Base-by-base conservation (phyloP, 192 early-diverging fungal species). In the Backusella luteola region DNA sequence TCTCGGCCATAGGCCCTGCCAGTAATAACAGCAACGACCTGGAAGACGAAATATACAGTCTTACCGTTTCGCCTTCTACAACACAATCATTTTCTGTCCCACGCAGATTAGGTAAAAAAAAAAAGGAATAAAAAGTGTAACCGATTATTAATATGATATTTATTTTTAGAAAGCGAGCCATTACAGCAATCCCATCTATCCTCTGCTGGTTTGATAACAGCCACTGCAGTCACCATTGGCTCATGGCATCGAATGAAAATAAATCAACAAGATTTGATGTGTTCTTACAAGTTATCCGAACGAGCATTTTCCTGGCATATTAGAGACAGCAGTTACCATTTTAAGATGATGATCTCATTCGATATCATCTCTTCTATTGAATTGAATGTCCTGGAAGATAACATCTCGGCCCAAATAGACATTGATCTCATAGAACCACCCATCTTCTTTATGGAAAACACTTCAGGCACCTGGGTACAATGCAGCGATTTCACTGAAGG, bases 401-500 rank as follows among this genome's bases (percentile, higher is more conserved):
- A 80, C 32, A 79, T 87, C 36, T 83, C 78, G 34, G 82, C 85
- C 1, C 80, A 88, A 53, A 81, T 91, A 2, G 85, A 83, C 26
- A 81, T 91, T 69, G 85, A 87, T 35, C 67, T 91, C 36, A 82
- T 81, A 32, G 84, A 87, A 34, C 69, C 80, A 6, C 90, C 90
- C 17, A 79, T 81, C 39, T 91, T 90, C 80, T 91, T 78, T 73
- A 91, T 91, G 90, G 86, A 91, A 73, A 81, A 79, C n/a, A 76
- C 42, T 34, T 63, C 56, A 29, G 56, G 56, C 12, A 63, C 56
- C 12, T 91, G 90, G 90, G 85, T 83, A 35, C 85, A 87, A 73
- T 90, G 90, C 66, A 87, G 86, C 70, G 90, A 91, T 81, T 91
- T 90, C 49, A 91, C 90, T 26, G 90, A 89, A 66, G 87, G 83